Base-by-base conservation (phyloP, 176 grass and related monocot species). In the Carex cristatella region DNA sequence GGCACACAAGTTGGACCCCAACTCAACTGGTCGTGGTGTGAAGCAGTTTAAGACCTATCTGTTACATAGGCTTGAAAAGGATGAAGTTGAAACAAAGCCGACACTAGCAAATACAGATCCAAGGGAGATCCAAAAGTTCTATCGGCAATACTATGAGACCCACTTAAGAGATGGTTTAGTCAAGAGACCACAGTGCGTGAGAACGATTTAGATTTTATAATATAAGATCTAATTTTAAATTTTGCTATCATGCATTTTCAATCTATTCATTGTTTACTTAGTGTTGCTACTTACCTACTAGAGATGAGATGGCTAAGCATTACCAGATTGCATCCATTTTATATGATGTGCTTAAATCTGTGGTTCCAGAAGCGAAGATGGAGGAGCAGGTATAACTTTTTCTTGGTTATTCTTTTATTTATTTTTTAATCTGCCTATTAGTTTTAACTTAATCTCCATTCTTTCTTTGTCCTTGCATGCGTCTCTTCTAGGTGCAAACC, bases 21-120 rank as follows among this genome's bases (percentile, higher is more conserved):
- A 23, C 23, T 23, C 23, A 23, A 23, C 23, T 23, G 23, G 23
- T 1, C 88, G 93, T 51, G 96, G 96, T 31, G 93, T 92, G 53
- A 86, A 94, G 4, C 96, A 99, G 46, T 99, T 95, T 75, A 99
- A 99, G 88, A 99, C 96, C 10, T 99, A 99, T 87, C 87, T 99
- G 9, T 61, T 95, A 55, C 93, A 95, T 77, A 91, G 88, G 81
- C 96, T 99, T 10, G 90, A 93, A 80, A 93, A 91, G 93, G 95
- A 93, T 90, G 95, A 93, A 87, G 9, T 23, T 2, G 91, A 92
- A 3, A 92, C 86, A 82, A 3, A 23, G 31, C 88, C 56, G 61
- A 79, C 0, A 27, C 88, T 91, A 63, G 89, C 91, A 19, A 9
- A 0, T 55, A 86, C 62, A 11, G 95, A 98, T 83, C 72, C 91